Base-by-base conservation (phyloP, 2,329 filamentous ascomycete species). In the Tolypocladium cylindrosporum region DNA sequence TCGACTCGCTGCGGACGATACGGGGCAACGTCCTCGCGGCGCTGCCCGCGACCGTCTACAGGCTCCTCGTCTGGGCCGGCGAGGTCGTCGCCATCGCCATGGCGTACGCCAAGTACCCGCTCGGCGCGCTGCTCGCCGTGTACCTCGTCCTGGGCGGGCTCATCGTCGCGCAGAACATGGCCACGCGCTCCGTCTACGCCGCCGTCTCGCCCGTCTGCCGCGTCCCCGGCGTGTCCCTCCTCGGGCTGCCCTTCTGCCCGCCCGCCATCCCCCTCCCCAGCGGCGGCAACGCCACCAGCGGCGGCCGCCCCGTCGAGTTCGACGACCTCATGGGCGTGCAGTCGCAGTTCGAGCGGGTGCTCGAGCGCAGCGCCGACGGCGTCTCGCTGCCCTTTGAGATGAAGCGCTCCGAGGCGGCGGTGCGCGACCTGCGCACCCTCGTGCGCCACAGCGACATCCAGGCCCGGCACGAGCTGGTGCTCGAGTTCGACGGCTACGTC, bases 401-500 rank as follows among this genome's bases (percentile, higher is more conserved):
- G 85, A 92, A 91, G 74, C 81, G 84, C 11, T 86, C 86, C 3
- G 89, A 93, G 70, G 78, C 84, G 2, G 85, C 87, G 1, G 85
- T 94, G 41, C 82, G 89, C 45, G 89, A 92, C 65, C 74, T 94
- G 31, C 83, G 87, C 39, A 86, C 84, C 34, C 78, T 91, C 51
- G 87, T 95, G 40, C 79, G 83, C 43, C 85, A 86, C 71, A 90
- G 87, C 63, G 79, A 83, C 27, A 75, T 94, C 0, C 82, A 84
- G 34, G 83, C 82, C 45, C 83, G 83, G 37, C 81, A 87, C 41
- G 87, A 91, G 70, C 80, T 95, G 14, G 82, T 89, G 5, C 78
- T 86, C 27, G 89, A 93, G 68, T 88, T 95, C 58, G 83, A 88
- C 61, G 83, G 83, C 55, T 95, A 92, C 71, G 83, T 94, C 63